Percentiles rank a stretch among this genome's conserved stretches.
Evolutionary conservation across 2,329 filamentous ascomycete genomes (phyloP).

Genomic region (Monilinia fructigena): DNA sequence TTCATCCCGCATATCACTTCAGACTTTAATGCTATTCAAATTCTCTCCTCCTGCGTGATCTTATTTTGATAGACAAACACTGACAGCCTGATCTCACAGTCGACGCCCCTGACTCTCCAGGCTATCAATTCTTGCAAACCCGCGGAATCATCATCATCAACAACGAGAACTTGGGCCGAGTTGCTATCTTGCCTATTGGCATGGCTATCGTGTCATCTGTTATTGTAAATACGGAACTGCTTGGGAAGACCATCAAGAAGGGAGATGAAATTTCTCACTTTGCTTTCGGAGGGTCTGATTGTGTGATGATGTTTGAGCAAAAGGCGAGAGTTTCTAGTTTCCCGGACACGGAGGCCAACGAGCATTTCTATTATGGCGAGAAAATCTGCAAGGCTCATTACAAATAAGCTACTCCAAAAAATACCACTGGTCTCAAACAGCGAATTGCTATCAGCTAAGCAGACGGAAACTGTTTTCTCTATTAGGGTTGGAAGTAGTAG

Average conservation of each 20-base stretch:
- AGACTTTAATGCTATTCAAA: background rate
- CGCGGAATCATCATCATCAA: constrained; percentile 45
- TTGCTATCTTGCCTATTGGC: constrained; percentile 46
- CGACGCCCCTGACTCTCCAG: constrained; percentile 41
- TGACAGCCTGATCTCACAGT: background rate
- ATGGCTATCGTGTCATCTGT: constrained; percentile 49
- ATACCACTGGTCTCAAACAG: background rate
- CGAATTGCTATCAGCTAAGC: background rate
- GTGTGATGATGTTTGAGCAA: constrained; percentile 43
- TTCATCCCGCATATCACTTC: background rate
- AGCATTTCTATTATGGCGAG: constrained; percentile 21
- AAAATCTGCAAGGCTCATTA: constrained; percentile 19
- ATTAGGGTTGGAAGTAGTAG: background rate
- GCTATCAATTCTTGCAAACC: constrained; percentile 45
- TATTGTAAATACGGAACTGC: constrained; percentile 35
- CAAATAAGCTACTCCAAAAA: background rate
- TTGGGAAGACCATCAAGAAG: constrained; percentile 38
- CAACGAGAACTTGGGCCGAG: constrained; percentile 39
- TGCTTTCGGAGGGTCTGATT: constrained; percentile 47
- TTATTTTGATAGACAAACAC: background rate
- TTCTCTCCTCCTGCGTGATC: background rate
- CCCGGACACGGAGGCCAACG: constrained; percentile 7
- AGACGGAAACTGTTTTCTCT: background rate
- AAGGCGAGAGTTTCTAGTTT: constrained; percentile 19
- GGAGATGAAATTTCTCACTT: constrained; percentile 47